Base-by-base conservation (phyloP, 208 protist species). In the Leishmania martiniquensis region DNA sequence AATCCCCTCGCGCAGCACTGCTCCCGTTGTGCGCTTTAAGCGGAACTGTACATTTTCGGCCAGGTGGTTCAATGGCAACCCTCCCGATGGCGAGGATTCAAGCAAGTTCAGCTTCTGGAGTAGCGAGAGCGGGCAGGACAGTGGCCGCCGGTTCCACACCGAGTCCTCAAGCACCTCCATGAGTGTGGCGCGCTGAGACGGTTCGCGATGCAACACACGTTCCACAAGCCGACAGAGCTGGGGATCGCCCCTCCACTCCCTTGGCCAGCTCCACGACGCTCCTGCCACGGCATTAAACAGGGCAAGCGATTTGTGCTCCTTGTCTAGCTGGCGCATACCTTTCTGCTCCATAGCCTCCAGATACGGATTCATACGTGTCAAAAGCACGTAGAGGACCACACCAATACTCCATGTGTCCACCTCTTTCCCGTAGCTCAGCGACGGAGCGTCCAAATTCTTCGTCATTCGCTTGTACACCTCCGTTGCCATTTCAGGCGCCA, bases 371-470 rank as follows among this genome's bases (percentile, higher is more conserved):
- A 93, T 94, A 63, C 92, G 87, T 5, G 94, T 97, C 42, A 95
- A 69, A 42, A 97, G 86, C 1, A 96, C 91, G 73, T 95, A 97
- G 1, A 97, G 77, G 13, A 96, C 92, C 3, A 97, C 94, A 63
- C 94, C 94, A 66, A 97, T 89, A 80, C 92, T 96, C 90, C 93
- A 97, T 72, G 92, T 94, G 79, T 97, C 94, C 4, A 97, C 90
- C 72, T 97, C 94, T 32, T 92, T 79, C 12, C 94, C 92, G 75
- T 97, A 97, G 63, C 88, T 94, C 25, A 97, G 83, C 6, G 89
- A 80, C 67, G 80, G 77, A 9, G 71, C 73, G 7, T 91, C 85
- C 15, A 76, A 72, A n/a, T 77, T 91, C 63, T 91, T 89, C 1
- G 87, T 89, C 86, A 95, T 87, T 4, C 91, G 91, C 76, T 91